Base-by-base conservation (phyloP, 2,329 filamentous ascomycete genomes). In the Hirsutella thompsonii region DNA sequence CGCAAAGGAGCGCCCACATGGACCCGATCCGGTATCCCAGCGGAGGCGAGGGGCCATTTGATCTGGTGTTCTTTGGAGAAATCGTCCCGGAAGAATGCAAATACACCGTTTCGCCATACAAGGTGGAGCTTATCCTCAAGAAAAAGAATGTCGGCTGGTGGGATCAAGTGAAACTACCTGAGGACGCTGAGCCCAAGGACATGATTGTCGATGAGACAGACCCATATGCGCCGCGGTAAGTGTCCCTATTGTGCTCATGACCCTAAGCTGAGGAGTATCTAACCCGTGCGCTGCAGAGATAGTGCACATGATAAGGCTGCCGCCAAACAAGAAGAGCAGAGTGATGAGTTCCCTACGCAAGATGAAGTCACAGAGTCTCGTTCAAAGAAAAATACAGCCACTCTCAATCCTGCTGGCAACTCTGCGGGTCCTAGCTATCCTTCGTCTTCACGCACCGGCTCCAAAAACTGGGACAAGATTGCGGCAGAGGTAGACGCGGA, bases 401-500 rank as follows among this genome's bases (percentile, higher is more conserved):
- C n/a, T n/a, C n/a, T n/a, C n/a, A n/a, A n/a, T n/a, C n/a, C n/a
- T n/a, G n/a, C 23, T 26, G 23, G 6, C 6, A 26, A 26, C 6
- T 6, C 23, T 26, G 23, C 23, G 13, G 57, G 40, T 14, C 83
- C 82, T 0, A 62, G 70, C 0, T 95, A 96, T 56, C 90, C 92
- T 1, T 90, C 88, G 0, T 95, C 89, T 1, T 92, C 90, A 11
- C 81, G 79, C 46, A 71, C 65, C 1, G 90, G 89, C 0, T 77
- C 84, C 3, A 94, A 94, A 63, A 75, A 98, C 62, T 98, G 92
- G 92, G 92, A 98, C 57, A 84, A 79, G 46, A 55, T 95, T 2
- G 78, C 53, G 0, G 59, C 55, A 1, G 67, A 68, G 0, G 70
- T 73, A 1, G 69, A 76, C 1, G 78, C 73, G 0, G 70, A 75